Evolutionary conservation across 768 basidiomycete genomes (phyloP).

Genomic region (Auriscalpium orientale): DNA sequence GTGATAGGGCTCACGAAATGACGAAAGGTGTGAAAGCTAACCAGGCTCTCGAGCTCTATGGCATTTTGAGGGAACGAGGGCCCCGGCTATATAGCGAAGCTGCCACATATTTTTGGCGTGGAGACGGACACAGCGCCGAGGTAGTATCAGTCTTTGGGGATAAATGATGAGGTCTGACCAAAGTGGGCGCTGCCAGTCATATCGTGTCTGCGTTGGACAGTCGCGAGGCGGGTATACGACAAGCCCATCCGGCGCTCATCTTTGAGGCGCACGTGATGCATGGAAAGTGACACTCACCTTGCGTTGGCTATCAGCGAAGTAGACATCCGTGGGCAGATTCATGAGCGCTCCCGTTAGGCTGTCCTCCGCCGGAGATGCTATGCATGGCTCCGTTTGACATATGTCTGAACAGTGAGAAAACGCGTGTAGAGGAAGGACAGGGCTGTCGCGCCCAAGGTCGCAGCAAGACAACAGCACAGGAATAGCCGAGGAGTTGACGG

Average conservation of each 20-base stretch:
- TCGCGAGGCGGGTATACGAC: not conserved
- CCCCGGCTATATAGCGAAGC: not conserved
- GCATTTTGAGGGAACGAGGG: not conserved
- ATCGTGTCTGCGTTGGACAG: not conserved
- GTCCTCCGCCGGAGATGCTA: not conserved
- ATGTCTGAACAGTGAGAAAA: too few relatives aligned
- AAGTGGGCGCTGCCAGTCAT: too few relatives aligned
- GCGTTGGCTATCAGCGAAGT: not conserved
- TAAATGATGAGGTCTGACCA: not conserved
- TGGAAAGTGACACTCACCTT: not conserved
- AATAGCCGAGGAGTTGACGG: not conserved
- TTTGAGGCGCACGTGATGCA: not conserved
- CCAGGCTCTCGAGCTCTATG: constrained; percentile 10
- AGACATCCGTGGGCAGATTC: not conserved
- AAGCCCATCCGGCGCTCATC: not conserved
- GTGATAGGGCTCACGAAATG: not conserved
- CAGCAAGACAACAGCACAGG: not conserved
- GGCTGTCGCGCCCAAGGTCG: too few relatives aligned
- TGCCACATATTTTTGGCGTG: not conserved
- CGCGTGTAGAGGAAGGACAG: too few relatives aligned
- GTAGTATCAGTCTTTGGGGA: not conserved
- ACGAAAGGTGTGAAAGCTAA: constrained; percentile 8
- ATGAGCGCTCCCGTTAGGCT: not conserved
- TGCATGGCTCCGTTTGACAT: too few relatives aligned
- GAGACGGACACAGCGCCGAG: not conserved